phyloP scores from a whole-genome alignment of 2,329 filamentous ascomycete species.

The Thielaviopsis musarum region DNA sequence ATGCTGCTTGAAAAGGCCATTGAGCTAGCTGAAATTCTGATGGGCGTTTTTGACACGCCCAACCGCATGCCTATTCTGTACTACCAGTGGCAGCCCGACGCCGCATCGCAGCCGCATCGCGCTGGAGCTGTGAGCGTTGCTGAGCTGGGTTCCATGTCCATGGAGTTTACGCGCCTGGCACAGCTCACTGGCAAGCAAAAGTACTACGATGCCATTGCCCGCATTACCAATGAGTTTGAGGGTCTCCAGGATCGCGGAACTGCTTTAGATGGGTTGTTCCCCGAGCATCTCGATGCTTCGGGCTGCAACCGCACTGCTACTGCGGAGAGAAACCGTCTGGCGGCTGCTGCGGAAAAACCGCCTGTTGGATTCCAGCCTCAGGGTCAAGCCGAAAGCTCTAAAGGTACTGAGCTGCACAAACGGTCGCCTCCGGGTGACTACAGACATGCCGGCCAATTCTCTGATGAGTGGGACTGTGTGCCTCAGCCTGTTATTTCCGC shows the following conservation, averaged over 20 bases:
- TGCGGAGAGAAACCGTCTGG: slow-evolving; percentile 10
- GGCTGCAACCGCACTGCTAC: slow-evolving; percentile 51
- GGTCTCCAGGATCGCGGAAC: slow-evolving; percentile 55
- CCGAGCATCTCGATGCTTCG: slow-evolving; percentile 56
- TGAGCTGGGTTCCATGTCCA: slow-evolving; percentile 63
- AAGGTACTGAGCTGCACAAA: background rate
- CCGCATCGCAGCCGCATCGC: slow-evolving; percentile 43
- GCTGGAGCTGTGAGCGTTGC: slow-evolving; percentile 43
- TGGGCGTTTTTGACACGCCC: slow-evolving; percentile 76
- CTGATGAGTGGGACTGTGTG: slow-evolving; percentile 28
- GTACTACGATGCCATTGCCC: slow-evolving; percentile 80
- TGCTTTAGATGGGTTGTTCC: slow-evolving; percentile 63
- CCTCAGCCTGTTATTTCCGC: slow-evolving; percentile 40
- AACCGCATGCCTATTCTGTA: slow-evolving; percentile 81
- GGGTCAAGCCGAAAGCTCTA: background rate
- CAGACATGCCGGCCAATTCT: background rate
- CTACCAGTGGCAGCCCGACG: slow-evolving; percentile 58
- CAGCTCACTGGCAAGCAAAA: slow-evolving; percentile 67
- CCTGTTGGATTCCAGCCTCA: slow-evolving; percentile 2
- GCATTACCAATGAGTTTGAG: slow-evolving; percentile 67
- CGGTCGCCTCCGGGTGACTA: background rate
- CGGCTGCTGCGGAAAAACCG: background rate
- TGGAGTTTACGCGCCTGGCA: slow-evolving; percentile 81
- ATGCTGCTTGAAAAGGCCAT: slow-evolving; percentile 61
- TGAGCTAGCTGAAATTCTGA: slow-evolving; percentile 64